Base-by-base conservation (phyloP, 768 basidiomycete species). In the Pleurotus sapidus region DNA sequence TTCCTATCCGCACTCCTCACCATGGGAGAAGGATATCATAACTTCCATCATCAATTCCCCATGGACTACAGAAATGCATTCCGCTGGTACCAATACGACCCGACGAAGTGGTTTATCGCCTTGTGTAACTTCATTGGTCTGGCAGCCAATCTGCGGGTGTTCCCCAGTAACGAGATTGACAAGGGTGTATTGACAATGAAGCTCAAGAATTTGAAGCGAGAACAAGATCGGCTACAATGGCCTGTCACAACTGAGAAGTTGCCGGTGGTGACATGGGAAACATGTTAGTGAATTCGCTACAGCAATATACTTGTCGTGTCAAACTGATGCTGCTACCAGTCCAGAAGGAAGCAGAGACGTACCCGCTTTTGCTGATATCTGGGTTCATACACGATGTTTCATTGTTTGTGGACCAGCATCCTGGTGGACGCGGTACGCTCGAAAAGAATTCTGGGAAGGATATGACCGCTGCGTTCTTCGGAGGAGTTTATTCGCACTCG, bases 91-190 rank as follows among this genome's bases (percentile, higher is more conserved):
- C 93, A 95, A 69, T 94, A 93, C 65, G 92, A 95, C 67, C 93
- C 93, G 3, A 95, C 94, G 3, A 95, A 96, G 74, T 95, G 94
- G 95, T 95, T 97, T 76, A 97, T 97, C 66, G 84, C 78, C 17
- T 61, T 75, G 40, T 87, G 85, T 63, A 78, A 77, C 18, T 59
- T 67, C 48, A 49, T 92, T 25, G 88, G 92, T 3, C 72, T 94
- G 27, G 94, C 94, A n/a, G 84, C 76, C 45, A 83, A 94, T 67
- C 80, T 97, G 58, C 86, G 88, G 63, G 79, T 83, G 38, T 97
- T 97, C 74, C 92, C 93, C 51, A 86, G 86, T 67, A 93, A 93
- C 71, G 94, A 95, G 70, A 87, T 97, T 63, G 76, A 79, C 57
- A 94, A 94, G 70, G 87, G 93, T 11, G 82, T 84, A 34, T 77